These are phyloP conservation scores for Tirmania nivea DNA, from an alignment of 495 filamentous ascomycete genomes.

Conservation along the genomic window DNA sequence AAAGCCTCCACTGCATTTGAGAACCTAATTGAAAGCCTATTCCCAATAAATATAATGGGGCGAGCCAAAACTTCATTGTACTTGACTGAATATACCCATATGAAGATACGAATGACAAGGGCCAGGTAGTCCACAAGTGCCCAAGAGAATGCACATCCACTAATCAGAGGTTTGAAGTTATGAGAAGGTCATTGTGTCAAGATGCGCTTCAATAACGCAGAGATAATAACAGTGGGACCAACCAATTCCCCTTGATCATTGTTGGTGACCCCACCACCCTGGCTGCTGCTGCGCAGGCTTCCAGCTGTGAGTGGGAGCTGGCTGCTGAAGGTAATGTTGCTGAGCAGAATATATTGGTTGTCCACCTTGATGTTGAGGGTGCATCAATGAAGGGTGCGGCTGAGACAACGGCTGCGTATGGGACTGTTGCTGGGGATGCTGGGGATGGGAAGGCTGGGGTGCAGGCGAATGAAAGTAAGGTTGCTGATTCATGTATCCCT, in stretches of 20 bases:
- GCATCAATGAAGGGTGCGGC: constrained; percentile 34
- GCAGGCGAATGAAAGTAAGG: constrained; percentile 21
- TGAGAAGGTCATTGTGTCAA: no score
- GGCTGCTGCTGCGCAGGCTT: constrained; percentile 19
- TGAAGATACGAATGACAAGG: no score
- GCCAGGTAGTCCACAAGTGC: no score
- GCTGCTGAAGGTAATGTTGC: constrained; percentile 38
- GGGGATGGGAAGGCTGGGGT: constrained; percentile 27
- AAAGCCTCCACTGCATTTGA: no score
- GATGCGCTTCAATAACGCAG: no score
- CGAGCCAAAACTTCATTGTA: no score
- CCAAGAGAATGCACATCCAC: no score
- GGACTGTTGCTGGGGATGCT: constrained; percentile 31
- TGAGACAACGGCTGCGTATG: constrained; percentile 23
- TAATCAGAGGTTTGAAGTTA: no score
- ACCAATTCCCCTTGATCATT: neutral
- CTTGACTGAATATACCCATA: no score
- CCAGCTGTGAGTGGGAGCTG: constrained; percentile 25
- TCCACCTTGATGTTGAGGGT: constrained; percentile 23
- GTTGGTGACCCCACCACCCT: constrained; percentile 11
- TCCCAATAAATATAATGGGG: no score
- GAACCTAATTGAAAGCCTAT: no score
- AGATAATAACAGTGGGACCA: no score
- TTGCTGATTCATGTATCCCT: constrained; percentile 19
- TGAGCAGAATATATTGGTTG: constrained; percentile 34